Evolutionary conservation across 441 rosid species (phyloP).

Genomic region (Bruguiera hainesii): DNA sequence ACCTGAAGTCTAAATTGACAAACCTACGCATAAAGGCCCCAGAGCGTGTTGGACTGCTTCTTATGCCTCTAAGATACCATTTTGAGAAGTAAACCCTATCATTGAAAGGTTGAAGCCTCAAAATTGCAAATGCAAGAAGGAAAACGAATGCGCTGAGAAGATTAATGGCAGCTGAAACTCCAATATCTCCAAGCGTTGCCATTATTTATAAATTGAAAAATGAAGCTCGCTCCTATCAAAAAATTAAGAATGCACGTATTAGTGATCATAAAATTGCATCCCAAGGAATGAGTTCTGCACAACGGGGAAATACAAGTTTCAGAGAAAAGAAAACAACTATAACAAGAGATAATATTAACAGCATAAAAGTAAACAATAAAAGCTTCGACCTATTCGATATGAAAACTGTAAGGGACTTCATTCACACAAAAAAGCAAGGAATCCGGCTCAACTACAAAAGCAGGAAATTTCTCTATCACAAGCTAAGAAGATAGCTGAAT

Average conservation of each 20-base stretch:
- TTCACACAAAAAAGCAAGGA: too few species aligned
- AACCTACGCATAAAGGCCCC: constrained; percentile 57
- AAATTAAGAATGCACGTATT: not conserved
- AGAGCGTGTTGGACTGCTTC: constrained; percentile 60
- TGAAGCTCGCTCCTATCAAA: constrained; percentile 11
- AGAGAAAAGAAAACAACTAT: too few species aligned
- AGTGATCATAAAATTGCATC: too few species aligned
- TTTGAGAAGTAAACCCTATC: constrained; percentile 95
- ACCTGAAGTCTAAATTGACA: constrained; percentile 69
- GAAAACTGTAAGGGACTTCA: too few species aligned
- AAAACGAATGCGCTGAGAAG: constrained; percentile 68
- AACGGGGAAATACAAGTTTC: too few species aligned
- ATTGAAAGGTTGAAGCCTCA: constrained; percentile 91
- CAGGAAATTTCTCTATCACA: too few species aligned
- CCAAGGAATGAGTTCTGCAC: too few species aligned
- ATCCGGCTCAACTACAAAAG: too few species aligned
- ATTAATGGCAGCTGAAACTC: constrained; percentile 74
- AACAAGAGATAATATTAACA: too few species aligned
- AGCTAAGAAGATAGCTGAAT: too few species aligned
- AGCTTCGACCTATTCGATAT: too few species aligned
- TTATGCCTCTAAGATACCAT: constrained; percentile 88
- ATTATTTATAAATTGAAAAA: constrained; percentile 29
- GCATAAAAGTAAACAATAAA: too few species aligned
- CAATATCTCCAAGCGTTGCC: constrained; percentile 80
- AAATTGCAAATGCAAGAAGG: constrained; percentile 68